Evolutionary conservation across 352 stramenopile species (phyloP).

Genomic region (Globisporangium irregulare): DNA sequence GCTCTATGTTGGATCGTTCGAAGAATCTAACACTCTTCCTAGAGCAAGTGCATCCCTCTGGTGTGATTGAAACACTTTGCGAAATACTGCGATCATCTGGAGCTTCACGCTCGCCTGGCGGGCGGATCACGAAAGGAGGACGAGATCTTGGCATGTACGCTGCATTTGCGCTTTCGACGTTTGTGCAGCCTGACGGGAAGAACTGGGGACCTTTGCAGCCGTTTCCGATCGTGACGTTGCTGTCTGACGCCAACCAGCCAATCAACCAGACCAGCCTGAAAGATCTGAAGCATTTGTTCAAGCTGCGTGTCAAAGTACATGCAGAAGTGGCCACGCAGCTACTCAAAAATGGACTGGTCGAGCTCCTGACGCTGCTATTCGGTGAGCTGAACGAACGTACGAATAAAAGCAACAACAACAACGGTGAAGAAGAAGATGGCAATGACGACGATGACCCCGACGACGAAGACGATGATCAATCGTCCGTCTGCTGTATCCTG

Average conservation of each 20-base stretch:
- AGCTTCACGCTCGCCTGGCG: slow-evolving; percentile 43
- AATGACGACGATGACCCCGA: slow-evolving; percentile 36
- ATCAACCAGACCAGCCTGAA: slow-evolving; percentile 12
- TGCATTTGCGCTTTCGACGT: slow-evolving; percentile 62
- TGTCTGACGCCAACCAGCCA: slow-evolving; percentile 16
- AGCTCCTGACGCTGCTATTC: slow-evolving; percentile 47
- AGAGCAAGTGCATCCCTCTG: slow-evolving; percentile 53
- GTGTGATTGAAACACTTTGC: slow-evolving; percentile 62
- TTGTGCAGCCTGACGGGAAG: slow-evolving; percentile 67
- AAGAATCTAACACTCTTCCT: slow-evolving; percentile 49
- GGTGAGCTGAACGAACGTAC: slow-evolving; percentile 43
- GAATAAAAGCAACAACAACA: slow-evolving; percentile 16
- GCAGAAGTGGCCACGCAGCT: slow-evolving; percentile 61
- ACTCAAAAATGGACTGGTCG: slow-evolving; percentile 39
- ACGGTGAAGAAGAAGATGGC: slow-evolving; percentile 15
- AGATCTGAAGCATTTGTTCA: slow-evolving; percentile 21
- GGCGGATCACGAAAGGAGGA: slow-evolving; percentile 38
- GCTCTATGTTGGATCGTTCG: slow-evolving; percentile 67
- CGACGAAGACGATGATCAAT: slow-evolving; percentile 64
- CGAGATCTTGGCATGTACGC: slow-evolving; percentile 51
- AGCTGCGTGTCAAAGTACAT: slow-evolving; percentile 67
- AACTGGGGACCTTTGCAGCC: slow-evolving; percentile 46
- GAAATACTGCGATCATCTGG: slow-evolving; percentile 48
- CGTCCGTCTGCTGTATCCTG: slow-evolving; percentile 62
- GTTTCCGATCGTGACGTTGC: slow-evolving; percentile 58